A percentile compares a stretch with the other conserved stretches of the same genome.
Evolutionary conservation across 2,329 filamentous ascomycete species (phyloP).

Genomic region (Alternaria viburni): DNA sequence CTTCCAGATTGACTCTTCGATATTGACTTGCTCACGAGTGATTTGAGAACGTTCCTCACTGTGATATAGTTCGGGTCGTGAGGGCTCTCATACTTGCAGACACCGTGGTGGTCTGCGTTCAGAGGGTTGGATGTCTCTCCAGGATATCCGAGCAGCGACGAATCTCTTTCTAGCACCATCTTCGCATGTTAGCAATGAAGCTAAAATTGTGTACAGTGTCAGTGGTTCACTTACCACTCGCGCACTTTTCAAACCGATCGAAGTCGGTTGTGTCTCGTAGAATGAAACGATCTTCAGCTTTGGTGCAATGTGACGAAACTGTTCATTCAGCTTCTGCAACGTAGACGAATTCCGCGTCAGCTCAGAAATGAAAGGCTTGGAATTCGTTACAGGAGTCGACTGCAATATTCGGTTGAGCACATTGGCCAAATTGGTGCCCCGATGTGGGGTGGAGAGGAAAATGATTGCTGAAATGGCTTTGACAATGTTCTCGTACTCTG

Average conservation of each 20-base stretch:
- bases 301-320: not conserved
- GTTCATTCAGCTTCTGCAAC: not conserved
- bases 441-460: not conserved
- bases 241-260: not conserved
- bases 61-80: not conserved
- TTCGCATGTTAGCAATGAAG: not conserved
- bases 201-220: not conserved
- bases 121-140: not conserved
- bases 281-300: not conserved
- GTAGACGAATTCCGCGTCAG: not conserved
- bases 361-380: not conserved
- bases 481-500: not conserved
- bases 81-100: not conserved
- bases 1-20: not conserved
- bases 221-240: not conserved
- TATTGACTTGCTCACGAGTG: not conserved
- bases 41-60: not conserved
- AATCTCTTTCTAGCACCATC: not conserved
- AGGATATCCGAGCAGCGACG: not conserved
- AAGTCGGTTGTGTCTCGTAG: not conserved
- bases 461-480: not conserved
- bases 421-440: not conserved
- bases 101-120: not conserved
- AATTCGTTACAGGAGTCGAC: not conserved
- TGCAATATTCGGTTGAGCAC: not conserved